Percentiles rank a stretch among this genome's conserved stretches.
phyloP scores from a whole-genome alignment of 2,329 filamentous ascomycete genomes.

The Fusarium nurragi region DNA sequence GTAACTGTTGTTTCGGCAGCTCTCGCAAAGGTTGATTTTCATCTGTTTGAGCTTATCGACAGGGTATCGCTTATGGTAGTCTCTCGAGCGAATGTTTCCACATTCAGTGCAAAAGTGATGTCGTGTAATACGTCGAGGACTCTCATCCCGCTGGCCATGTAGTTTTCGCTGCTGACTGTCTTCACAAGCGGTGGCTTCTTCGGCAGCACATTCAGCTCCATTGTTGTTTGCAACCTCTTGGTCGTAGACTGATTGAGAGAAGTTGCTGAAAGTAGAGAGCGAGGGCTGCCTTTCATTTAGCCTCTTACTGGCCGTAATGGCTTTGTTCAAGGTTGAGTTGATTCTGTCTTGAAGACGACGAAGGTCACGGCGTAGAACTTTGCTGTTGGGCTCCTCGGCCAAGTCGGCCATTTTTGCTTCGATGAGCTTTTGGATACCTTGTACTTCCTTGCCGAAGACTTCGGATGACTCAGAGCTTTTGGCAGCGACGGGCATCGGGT shows the following conservation, averaged over 20 bases:
- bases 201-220: not conserved
- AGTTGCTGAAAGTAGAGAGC: not conserved
- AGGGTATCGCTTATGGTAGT: slow-evolving; percentile 50
- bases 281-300: not conserved
- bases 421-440: slow-evolving; percentile 43
- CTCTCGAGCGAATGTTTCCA: slow-evolving; percentile 48
- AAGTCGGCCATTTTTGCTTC: slow-evolving; percentile 42
- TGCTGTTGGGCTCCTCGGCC: slow-evolving; percentile 36
- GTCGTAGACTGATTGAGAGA: slow-evolving; percentile 2
- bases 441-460: slow-evolving; percentile 35
- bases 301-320: slow-evolving; percentile 22
- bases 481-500: not conserved
- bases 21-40: slow-evolving; percentile 49
- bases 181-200: not conserved
- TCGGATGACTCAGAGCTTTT: slow-evolving; percentile 1
- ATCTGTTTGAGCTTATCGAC: slow-evolving; percentile 27
- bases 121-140: slow-evolving; percentile 27
- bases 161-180: not conserved
- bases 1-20: slow-evolving; percentile 46
- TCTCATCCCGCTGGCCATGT: slow-evolving; percentile 28
- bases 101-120: slow-evolving; percentile 52
- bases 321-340: slow-evolving; percentile 45
- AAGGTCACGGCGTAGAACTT: slow-evolving; percentile 37
- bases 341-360: slow-evolving; percentile 45
- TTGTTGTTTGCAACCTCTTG: not conserved